These are phyloP conservation scores for Filosporella fistucella DNA, from an alignment of 495 filamentous ascomycete genomes.

Conservation along the genomic window DNA sequence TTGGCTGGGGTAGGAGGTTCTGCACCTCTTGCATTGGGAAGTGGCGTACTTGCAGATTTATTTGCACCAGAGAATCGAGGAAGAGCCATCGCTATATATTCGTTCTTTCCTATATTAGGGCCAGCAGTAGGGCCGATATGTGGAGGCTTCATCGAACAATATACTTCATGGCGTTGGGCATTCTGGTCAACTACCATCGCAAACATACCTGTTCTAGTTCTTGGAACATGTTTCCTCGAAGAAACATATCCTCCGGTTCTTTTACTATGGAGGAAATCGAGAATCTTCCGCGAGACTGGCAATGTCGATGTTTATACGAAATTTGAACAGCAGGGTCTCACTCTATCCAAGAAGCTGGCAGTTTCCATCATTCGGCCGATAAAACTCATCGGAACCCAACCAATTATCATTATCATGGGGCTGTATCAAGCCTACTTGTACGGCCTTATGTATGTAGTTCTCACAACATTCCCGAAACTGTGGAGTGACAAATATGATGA, in stretches of 20 bases:
- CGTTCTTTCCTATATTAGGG: constrained; percentile 49
- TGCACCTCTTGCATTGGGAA: constrained; percentile 22
- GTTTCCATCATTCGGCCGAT: constrained; percentile 39
- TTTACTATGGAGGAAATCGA: constrained; percentile 49
- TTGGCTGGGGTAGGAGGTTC: constrained; percentile 28
- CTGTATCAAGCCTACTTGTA: constrained; percentile 71
- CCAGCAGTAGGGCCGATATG: constrained; percentile 62
- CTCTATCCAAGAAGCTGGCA: constrained; percentile 19
- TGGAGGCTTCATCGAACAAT: constrained; percentile 63
- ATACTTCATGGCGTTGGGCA: constrained; percentile 68
- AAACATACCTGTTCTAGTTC: constrained; percentile 54
- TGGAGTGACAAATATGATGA: constrained; percentile 53
- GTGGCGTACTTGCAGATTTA: constrained; percentile 23
- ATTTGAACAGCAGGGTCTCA: neutral
- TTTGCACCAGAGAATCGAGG: constrained; percentile 27
- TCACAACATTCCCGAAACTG: constrained; percentile 61
- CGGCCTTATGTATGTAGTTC: constrained; percentile 70
- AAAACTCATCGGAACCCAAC: constrained; percentile 43
- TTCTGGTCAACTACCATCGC: constrained; percentile 63
- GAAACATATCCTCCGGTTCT: constrained; percentile 68
- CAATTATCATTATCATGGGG: constrained; percentile 59
- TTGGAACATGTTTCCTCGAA: constrained; percentile 60
- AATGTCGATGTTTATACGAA: constrained; percentile 19
- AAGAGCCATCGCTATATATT: constrained; percentile 24
- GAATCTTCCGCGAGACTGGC: constrained; percentile 55